Evolutionary conservation across 805 yeast genomes (phyloP), one percentile per base, ranked within the genome.

Genomic region (Starmerella powellii): DNA sequence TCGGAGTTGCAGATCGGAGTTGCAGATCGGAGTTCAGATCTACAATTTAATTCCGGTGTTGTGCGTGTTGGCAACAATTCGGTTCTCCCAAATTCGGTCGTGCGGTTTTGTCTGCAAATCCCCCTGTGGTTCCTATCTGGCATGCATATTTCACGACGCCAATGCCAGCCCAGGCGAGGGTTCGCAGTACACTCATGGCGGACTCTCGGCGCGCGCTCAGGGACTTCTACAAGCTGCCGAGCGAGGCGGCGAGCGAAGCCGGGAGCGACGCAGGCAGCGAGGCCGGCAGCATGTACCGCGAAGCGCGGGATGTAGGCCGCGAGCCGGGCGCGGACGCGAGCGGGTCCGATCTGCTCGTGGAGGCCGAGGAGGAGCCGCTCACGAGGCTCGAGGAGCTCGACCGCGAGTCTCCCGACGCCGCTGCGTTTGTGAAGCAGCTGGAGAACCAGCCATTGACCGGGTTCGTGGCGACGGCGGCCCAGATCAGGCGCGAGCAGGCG

Each of bases 191-290:
- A 6, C 8, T 6, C 10, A 40, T 40, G 43, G 33, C 39, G 17
- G 39, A 37, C 17, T 39, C 49, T 32, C 50, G 62, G n/a, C 38
- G 49, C 27, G 63, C 64, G 6, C 53, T 62, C 18, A 47, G 66
- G 8, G 63, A 62, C 39, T 62, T 62, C 40, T 62, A 62, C 52
- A 56, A 55, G 45, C 53, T 62, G 3, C 59, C 57, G 37, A 49
- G 46, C 20, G 45, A 46, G 20, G 48, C 42, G 2, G 45, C 43
- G 16, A 15, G 34, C 48, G 31, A 19, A 18, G 11, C 38, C 18
- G 30, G 37, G 33, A 30, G 37, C n/a, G 23, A 33, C 11, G 8
- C 23, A n/a, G 44, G 32, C 40, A 34, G 31, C 31, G 41, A 37
- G 6, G 27, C 17, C 37, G 28, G 18, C n/a, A 17, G 26, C 5